phyloP scores from a whole-genome alignment of 106 monocot genomes.

The Dendrobium huoshanense region DNA sequence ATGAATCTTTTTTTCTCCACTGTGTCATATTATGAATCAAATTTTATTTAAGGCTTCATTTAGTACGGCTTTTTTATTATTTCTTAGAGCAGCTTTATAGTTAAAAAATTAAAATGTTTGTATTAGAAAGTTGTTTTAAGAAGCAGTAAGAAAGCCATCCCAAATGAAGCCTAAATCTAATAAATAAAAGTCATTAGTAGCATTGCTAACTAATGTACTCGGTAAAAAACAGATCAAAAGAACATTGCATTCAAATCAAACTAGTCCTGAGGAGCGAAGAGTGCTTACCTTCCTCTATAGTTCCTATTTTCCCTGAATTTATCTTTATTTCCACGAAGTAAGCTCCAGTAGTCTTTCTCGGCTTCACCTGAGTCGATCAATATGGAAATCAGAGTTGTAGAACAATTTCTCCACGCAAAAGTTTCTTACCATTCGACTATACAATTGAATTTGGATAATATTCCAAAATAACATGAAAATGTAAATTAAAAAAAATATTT shows the following conservation, averaged over 20 bases:
- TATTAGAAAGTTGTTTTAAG: too few relatives aligned
- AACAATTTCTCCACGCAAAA: not conserved
- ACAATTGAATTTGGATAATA: not conserved
- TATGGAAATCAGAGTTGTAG: not conserved
- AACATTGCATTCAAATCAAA: not conserved
- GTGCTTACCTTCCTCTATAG: slow-evolving; percentile 37
- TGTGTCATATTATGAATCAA: too few relatives aligned
- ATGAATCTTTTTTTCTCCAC: too few relatives aligned
- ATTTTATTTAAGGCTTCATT: too few relatives aligned
- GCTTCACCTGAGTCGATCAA: slow-evolving; percentile 40
- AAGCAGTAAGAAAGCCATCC: too few relatives aligned
- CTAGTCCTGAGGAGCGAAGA: not conserved
- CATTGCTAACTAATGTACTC: not conserved
- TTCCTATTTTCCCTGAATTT: slow-evolving; percentile 17
- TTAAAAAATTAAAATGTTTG: too few relatives aligned
- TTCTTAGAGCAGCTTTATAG: too few relatives aligned
- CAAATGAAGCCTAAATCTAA: too few relatives aligned
- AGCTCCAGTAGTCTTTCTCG: slow-evolving; percentile 59
- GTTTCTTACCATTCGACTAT: too few relatives aligned
- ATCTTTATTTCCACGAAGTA: slow-evolving; percentile 25
- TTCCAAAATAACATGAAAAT: not conserved
- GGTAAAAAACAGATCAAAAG: too few relatives aligned
- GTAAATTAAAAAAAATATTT: not conserved
- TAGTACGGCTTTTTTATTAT: too few relatives aligned
- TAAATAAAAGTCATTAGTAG: not conserved